Percentiles rank a stretch among this genome's conserved stretches.
These are phyloP conservation scores for Diplodia mutila DNA, from an alignment of 2,329 filamentous ascomycete species.

Conservation along the genomic window DNA sequence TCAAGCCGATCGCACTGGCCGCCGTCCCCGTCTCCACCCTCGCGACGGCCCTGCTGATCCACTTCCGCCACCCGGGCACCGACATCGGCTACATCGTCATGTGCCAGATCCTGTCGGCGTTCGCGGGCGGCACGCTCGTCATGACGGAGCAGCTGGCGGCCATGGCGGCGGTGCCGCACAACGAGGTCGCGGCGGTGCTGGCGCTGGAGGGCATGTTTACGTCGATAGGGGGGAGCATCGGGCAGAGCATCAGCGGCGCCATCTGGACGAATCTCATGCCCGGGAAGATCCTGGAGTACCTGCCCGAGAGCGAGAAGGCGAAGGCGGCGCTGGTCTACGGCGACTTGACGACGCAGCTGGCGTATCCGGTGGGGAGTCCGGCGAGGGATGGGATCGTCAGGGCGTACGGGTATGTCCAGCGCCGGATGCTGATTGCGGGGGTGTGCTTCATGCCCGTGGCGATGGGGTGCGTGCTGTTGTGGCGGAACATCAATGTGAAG, in stretches of 20 bases:
- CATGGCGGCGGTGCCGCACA: conserved; percentile 45
- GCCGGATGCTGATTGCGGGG: conserved; percentile 46
- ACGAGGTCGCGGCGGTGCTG: conserved; percentile 63
- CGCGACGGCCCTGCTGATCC: conserved; percentile 38
- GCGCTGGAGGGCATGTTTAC: conserved; percentile 64
- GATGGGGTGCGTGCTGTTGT: conserved; percentile 35
- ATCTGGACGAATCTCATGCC: conserved; percentile 65
- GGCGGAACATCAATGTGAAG: conserved; percentile 42
- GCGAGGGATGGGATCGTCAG: conserved; percentile 46
- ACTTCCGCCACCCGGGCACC: conserved; percentile 36
- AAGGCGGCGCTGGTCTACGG: conserved; percentile 53
- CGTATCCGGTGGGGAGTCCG: conserved; percentile 53
- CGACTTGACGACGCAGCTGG: conserved; percentile 57
- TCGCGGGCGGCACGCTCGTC: conserved; percentile 37
- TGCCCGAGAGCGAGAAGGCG: conserved; percentile 48
- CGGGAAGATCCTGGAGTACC: conserved; percentile 46
- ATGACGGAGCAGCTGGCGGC: conserved; percentile 26
- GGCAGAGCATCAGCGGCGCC: conserved; percentile 58
- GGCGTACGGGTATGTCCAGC: conserved; percentile 44
- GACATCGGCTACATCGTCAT: conserved; percentile 39
- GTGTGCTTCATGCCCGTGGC: conserved; percentile 36
- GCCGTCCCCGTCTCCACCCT: conserved; percentile 34
- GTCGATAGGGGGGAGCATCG: conserved; percentile 52
- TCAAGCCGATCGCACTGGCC: conserved; percentile 27
- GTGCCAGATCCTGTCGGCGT: conserved; percentile 38